Evolutionary conservation across 768 basidiomycete genomes (phyloP).

Genomic region (Mycena filopes): DNA sequence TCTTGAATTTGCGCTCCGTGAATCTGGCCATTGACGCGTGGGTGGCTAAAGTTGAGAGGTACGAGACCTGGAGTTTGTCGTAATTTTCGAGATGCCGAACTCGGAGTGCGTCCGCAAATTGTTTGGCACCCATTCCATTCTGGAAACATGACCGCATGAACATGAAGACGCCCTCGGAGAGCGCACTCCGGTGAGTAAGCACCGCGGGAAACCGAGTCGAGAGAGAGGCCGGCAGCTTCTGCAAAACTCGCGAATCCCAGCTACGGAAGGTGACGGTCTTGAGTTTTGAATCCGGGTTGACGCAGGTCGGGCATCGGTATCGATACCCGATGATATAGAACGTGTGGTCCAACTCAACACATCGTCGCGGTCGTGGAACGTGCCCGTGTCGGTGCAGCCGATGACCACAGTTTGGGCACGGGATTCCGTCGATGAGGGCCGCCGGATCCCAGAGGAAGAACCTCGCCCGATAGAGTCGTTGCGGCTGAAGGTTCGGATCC

Average conservation of each 20-base stretch:
- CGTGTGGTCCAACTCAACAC: constrained; percentile 2
- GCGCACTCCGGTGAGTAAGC: constrained; percentile 34
- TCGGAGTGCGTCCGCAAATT: constrained; percentile 35
- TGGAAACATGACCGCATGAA: constrained; percentile 34
- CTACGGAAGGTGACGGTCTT: constrained; percentile 2
- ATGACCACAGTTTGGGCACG: not conserved
- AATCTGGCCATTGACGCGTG: not conserved
- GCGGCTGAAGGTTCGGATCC: not conserved
- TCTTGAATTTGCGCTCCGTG: not conserved
- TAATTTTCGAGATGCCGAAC: constrained; percentile 33
- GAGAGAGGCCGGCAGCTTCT: not conserved
- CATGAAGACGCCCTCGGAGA: constrained; percentile 29
- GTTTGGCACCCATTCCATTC: constrained; percentile 38
- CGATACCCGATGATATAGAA: constrained; percentile 15
- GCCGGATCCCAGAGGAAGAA: constrained; percentile 19
- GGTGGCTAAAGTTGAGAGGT: not conserved
- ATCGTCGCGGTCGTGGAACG: constrained; percentile 1
- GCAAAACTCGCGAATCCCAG: constrained; percentile 11
- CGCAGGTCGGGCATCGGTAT: constrained; percentile 5
- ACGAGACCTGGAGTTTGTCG: constrained; percentile 25
- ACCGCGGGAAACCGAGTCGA: constrained; percentile 31
- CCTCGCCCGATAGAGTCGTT: no score
- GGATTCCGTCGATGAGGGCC: not conserved
- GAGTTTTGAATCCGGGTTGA: not conserved
- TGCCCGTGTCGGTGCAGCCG: not conserved